A percentile compares a stretch with the other conserved stretches of the same genome.
Conservation (phyloP, 1,284 basidiomycete genomes). For the Neotropicomus parvogracilis region DNA sequence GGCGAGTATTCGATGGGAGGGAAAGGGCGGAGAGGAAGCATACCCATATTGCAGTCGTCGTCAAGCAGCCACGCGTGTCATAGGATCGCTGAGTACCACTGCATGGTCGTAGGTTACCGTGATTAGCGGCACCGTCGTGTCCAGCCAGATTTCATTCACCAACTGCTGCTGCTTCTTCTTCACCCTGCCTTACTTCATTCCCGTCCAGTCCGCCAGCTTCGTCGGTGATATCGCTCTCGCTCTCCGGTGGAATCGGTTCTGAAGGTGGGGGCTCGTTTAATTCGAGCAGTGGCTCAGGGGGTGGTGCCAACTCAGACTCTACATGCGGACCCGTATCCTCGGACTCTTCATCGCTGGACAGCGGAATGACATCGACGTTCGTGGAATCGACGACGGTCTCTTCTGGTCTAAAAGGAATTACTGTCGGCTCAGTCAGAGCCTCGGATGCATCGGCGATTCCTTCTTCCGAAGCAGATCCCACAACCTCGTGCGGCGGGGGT, state of each 20-base stretch:
- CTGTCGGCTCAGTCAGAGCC: constrained; percentile 4
- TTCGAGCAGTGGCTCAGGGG: constrained; percentile 20
- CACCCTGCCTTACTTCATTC: constrained; percentile 18
- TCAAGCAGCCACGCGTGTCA: constrained; percentile 12
- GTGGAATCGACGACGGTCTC: neutral
- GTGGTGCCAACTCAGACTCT: constrained; percentile 10
- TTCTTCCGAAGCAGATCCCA: constrained; percentile 11
- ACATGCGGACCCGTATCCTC: constrained; percentile 8
- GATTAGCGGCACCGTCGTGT: constrained; percentile 21
- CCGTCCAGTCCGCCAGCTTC: constrained; percentile 23
- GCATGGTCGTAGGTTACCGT: constrained; percentile 13
- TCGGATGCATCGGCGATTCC: constrained; percentile 1
- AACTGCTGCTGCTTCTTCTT: constrained; percentile 19
- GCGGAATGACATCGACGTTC: constrained; percentile 1
- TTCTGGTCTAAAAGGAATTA: constrained; percentile 4
- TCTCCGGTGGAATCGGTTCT: constrained; percentile 32
- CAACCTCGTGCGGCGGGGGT: constrained; percentile 2
- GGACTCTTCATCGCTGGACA: constrained; percentile 3
- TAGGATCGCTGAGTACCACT: neutral
- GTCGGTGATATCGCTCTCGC: constrained; percentile 36
- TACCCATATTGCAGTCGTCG: constrained; percentile 8
- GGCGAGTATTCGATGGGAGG: neutral
- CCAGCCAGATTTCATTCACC: constrained; percentile 10
- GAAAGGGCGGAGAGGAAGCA: constrained; percentile 15
- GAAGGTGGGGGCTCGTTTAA: constrained; percentile 32